A percentile compares a stretch with the other conserved stretches of the same genome.
Evolutionary conservation across 208 protist species (phyloP).

Genomic region (Leishmania martiniquensis): DNA sequence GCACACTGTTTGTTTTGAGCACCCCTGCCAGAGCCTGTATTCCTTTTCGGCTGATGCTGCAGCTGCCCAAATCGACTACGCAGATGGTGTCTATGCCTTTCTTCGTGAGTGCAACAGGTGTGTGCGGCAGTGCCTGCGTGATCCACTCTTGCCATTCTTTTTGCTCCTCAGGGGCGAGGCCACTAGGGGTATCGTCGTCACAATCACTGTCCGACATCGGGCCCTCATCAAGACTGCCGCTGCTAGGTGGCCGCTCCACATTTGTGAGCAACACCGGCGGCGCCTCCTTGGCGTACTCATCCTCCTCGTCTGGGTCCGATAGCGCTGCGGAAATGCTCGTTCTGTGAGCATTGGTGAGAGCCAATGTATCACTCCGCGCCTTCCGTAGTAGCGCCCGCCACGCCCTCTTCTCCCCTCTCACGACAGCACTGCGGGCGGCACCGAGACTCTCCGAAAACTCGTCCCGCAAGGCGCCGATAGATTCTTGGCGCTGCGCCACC

Average conservation of each 20-base stretch:
- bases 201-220: slow-evolving; percentile 8
- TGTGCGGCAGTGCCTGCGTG: slow-evolving; percentile 13
- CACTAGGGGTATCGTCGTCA: slow-evolving; percentile 22
- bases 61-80: slow-evolving; percentile 74
- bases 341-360: background rate
- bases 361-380: slow-evolving; percentile 6
- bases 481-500: slow-evolving; percentile 43
- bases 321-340: background rate
- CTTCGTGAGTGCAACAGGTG: slow-evolving; percentile 37
- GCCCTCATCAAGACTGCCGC: slow-evolving; percentile 4
- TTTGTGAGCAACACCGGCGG: slow-evolving; percentile 39
- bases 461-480: slow-evolving; percentile 27
- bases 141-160: slow-evolving; percentile 23
- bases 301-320: slow-evolving; percentile 38
- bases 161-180: slow-evolving; percentile 32
- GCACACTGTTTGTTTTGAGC: slow-evolving; percentile 53
- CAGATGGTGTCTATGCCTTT: slow-evolving; percentile 59
- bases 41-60: slow-evolving; percentile 59
- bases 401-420: slow-evolving; percentile 34
- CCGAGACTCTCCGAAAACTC: slow-evolving; percentile 34
- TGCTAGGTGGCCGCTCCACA: slow-evolving; percentile 18
- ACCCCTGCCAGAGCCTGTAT: slow-evolving; percentile 49
- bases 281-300: slow-evolving; percentile 42
- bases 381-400: slow-evolving; percentile 25
- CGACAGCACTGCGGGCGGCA: slow-evolving; percentile 19